Conservation (phyloP, 1,284 basidiomycete genomes). For the Hypsizygus ulmarius region DNA sequence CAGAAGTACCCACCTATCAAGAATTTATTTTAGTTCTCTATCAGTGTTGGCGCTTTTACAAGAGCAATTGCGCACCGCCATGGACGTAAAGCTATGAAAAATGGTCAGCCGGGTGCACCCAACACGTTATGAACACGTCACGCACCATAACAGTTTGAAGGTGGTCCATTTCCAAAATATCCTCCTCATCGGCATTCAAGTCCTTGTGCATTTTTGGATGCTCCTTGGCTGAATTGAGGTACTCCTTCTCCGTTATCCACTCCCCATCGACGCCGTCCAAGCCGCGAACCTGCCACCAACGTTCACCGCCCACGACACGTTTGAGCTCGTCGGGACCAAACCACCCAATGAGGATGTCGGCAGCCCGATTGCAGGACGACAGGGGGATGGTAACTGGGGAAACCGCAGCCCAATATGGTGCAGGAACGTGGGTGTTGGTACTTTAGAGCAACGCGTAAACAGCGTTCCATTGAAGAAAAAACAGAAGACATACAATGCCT, state of each 20-base stretch:
- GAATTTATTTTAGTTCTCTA: not conserved
- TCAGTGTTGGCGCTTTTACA: not conserved
- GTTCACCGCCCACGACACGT: conserved; percentile 72
- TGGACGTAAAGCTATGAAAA: conserved; percentile 66
- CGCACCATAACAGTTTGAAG: conserved; percentile 55
- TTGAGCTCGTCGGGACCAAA: conserved; percentile 74
- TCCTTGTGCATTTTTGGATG: conserved; percentile 26
- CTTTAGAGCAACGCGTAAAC: conserved; percentile 28
- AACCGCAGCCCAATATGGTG: conserved; percentile 76
- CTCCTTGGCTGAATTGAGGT: conserved; percentile 31
- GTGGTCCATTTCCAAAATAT: conserved; percentile 51
- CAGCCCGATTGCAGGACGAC: conserved; percentile 63
- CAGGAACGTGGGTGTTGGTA: conserved; percentile 75
- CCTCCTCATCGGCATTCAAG: conserved; percentile 37
- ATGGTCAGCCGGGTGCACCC: not conserved
- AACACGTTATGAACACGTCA: not conserved
- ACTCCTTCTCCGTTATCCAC: conserved; percentile 71
- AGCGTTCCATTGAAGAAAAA: not conserved
- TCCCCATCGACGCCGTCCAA: conserved; percentile 70
- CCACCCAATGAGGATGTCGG: conserved; percentile 72
- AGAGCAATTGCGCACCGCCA: conserved; percentile 46
- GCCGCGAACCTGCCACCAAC: conserved; percentile 85
- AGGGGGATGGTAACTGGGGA: conserved; percentile 67
- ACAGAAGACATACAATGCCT: conserved; percentile 47
- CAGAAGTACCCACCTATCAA: conserved; percentile 60